Evolutionary conservation across 192 early-diverging fungal genomes (phyloP), one percentile per base, ranked within the genome.

Genomic region (Coemansia sp.): DNA sequence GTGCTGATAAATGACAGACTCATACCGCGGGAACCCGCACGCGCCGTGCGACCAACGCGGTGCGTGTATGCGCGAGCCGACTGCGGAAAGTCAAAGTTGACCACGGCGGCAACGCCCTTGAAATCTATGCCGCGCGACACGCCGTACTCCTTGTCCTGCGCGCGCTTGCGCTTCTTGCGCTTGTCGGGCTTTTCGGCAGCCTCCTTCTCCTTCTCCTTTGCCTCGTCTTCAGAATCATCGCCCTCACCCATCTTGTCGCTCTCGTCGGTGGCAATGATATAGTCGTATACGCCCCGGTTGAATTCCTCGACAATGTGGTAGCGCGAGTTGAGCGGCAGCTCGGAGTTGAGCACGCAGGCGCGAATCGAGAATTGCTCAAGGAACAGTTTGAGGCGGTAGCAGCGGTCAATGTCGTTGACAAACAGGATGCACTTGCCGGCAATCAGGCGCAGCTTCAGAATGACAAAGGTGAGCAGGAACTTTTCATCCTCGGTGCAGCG

Each of bases 41-140:
- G 87, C 3, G 92, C 96, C 0, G 96, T 99, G 42, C 96, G 84
- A 8, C 96, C 96, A 6, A 95, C 85, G 14, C 96, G 88, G 79
- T 99, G 94, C 50, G 85, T 88, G 62, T 97, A 99, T 5, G 92
- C 79, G 42, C 87, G 82, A 17, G 88, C 83, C 0, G 91, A 87
- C 1, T 55, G 70, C 31, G 96, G 96, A 59, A 99, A 88, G 60
- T 99, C 96, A 83, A 96, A 97, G 75, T 99, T 99, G 76, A 99
- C 87, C 29, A 99, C 96, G 6, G 90, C 83, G 4, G 85, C 80
- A 1, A 97, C 96, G 58, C 87, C 85, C 34, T 91, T 82, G 69
- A 99, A 99, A 69, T 99, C 96, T 30, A 99, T 86, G 22, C 96
- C 96, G 34, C 96, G 88, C 7, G 94, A 88, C 17, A 97, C 91